Conservation (phyloP, 176 grass and related monocot genomes). For the Zea mays region Zm-B73-REFERENCE-NAM-5.0 NC_050097.1:224991001-224991500, state of each 20-base stretch:
- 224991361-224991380: constrained; percentile 12
- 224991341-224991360: background rate
- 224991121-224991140: constrained; percentile 12
- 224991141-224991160: constrained; percentile 62
- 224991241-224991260: constrained; percentile 36
- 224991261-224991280: too few species aligned
- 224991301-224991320: too few species aligned
- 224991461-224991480: constrained; percentile 74
- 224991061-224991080: background rate
- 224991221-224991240: constrained; percentile 81
- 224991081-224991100: background rate
- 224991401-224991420: constrained; percentile 63
- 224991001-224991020: constrained; percentile 70
- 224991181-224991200: constrained; percentile 81
- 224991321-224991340: background rate
- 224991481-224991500: constrained; percentile 48
- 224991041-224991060: background rate
- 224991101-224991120: background rate
- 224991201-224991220: constrained; percentile 69
- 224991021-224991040: constrained; percentile 74
- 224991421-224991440: constrained; percentile 59
- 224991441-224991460: constrained; percentile 92
- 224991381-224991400: constrained; percentile 66
- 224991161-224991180: constrained; percentile 76
- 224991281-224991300: too few species aligned